Conservation (phyloP, 2,329 filamentous ascomycete genomes). For the Aspergillus fumigatus region DNA sequence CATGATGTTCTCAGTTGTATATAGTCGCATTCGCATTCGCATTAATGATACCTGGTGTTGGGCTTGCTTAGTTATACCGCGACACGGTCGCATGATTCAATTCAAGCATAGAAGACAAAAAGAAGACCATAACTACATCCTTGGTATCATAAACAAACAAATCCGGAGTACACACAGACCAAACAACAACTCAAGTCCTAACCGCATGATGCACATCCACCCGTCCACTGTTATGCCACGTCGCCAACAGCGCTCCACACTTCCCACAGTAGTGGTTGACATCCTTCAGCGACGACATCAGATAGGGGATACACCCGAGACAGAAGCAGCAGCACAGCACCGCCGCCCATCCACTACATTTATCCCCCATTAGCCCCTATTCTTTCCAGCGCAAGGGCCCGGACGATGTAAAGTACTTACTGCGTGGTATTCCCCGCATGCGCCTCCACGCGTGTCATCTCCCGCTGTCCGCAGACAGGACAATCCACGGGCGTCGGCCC, state of each 20-base stretch:
- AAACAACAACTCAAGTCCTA: not conserved
- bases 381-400: too few species aligned
- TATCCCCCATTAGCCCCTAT: not conserved
- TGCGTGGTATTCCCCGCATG: slow-evolving; percentile 26
- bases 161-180: not conserved
- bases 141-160: not conserved
- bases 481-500: slow-evolving; percentile 45
- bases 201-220: slow-evolving; percentile 38
- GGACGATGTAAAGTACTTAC: too few species aligned
- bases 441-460: slow-evolving; percentile 22
- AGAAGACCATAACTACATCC: too few species aligned
- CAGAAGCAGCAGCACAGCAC: slow-evolving; percentile 41
- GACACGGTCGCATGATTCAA: too few species aligned
- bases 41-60: not conserved
- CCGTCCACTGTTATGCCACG: slow-evolving; percentile 47
- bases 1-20: not conserved
- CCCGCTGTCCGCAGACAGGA: slow-evolving; percentile 41
- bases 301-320: slow-evolving; percentile 47
- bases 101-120: too few species aligned
- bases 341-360: slow-evolving; percentile 44
- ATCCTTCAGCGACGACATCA: slow-evolving; percentile 46
- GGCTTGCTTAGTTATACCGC: not conserved
- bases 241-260: slow-evolving; percentile 44
- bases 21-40: not conserved
- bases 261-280: slow-evolving; percentile 46